Base-by-base conservation (phyloP, 768 basidiomycete genomes). In the Lentinula guzmanii region DNA sequence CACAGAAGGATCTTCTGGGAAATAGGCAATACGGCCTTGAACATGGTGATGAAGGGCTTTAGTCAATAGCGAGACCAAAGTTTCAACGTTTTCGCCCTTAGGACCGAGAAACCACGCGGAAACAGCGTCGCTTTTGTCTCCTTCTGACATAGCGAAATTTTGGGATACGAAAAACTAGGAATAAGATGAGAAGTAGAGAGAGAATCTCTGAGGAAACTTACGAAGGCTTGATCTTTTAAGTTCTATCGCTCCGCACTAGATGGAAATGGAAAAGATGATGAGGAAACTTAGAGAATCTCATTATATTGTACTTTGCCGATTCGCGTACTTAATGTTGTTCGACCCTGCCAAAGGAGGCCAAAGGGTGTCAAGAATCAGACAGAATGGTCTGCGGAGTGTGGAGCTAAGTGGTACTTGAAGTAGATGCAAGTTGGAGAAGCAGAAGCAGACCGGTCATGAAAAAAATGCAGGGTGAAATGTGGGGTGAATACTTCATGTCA, bases 101-200 rank as follows among this genome's bases (percentile, higher is more conserved):
- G 56, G 56, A 37, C 56, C 56, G 18, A 58, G 56, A 48, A 58
- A 58, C 56, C 56, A 58, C 9, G 56, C 37, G 28, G 39, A 31
- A 8, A 52, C 34, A 33, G 51, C 34, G 51, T 52, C 34, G n/a
- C 34, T 33, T 34, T 52, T 52, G 5, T 52, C 51, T 16, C 51
- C 31, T 16, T 52, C 51, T 16, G 51, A 7, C 51, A 52, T 52
- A 7, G 4, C n/a, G 4, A 48, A 24, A 48, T 28, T 28, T 16
- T 43, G 21, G 4, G 21, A 24, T 18, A 48, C 11, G 7, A 24
- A 48, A n/a, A 18, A 21, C 21, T 0, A 48, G n/a, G 21, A 5
- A 48, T 28, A 4, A 9, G 46, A 21, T 5, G 21, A 48, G 46
- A 48, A 18, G n/a, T 48, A 48, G 46, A 48, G 21, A 48, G 21